Evolutionary conservation across 140 eudicot species (phyloP), one percentile per base, ranked within the genome.

Genomic region (Stevia rebaudiana): DNA sequence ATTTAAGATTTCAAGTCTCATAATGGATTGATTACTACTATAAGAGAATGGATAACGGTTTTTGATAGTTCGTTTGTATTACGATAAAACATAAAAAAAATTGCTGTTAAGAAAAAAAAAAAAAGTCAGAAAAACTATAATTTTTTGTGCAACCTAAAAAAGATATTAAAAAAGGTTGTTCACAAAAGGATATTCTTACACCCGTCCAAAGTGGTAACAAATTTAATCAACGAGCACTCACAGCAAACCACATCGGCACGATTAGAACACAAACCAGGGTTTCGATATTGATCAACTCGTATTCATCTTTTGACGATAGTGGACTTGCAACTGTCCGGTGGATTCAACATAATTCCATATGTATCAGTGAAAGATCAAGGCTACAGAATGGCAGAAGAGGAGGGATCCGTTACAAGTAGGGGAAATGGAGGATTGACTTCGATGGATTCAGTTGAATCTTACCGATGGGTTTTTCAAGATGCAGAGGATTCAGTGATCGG

Each of bases 401-500:
- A 54, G 2, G 77, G 89, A 72, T 68, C 80, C 52, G 84, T 24
- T 43, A 65, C 52, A 46, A 83, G 80, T 75, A 79, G 71, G 57
- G 74, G 63, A 64, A 74, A 74, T 43, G 81, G 82, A 7, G 63
- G 89, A 39, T 63, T 75, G 42, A 39, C 64, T 56, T 77, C 89
- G 3, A 54, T 75, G 66, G 94, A 87, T 48, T 79, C 86, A 59
- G 13, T 74, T 6, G 95, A 87, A 21, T 90, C 87, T 2, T 41
- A 1, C 56, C 77, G 95, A 7, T 88, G 97, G 97, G 95, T 88
- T 46, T 80, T 69, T 65, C 87, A 80, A 25, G 87, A 81, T 47
- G 85, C 79, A 11, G 81, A 86, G 23, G 84, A 67, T 25, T 77
- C 81, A 5, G 86, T 72, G 30, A 44, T 70, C 50, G 80, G 75